These are phyloP conservation scores for Pichia norvegensis DNA, from an alignment of 1,139 yeast species.

Conservation along the genomic window DNA sequence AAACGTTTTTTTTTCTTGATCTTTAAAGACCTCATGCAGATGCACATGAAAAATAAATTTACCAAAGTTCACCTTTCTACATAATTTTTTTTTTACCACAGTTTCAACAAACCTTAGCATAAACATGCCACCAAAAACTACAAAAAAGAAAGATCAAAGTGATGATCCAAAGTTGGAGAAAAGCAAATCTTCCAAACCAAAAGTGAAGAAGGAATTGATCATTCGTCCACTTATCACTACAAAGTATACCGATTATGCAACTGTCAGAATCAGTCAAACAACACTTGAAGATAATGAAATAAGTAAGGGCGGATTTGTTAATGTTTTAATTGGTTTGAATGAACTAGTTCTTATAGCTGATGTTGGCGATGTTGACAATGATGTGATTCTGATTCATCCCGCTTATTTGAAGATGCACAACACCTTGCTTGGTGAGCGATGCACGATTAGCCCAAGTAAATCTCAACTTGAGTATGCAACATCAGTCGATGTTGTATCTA, in stretches of 20 bases:
- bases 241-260: conserved; percentile 33
- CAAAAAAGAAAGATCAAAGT: conserved; percentile 12
- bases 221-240: conserved; percentile 45
- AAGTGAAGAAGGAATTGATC: conserved; percentile 42
- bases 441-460: conserved; percentile 39
- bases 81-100: not conserved
- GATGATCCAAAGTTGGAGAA: conserved; percentile 2
- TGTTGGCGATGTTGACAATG: conserved; percentile 35
- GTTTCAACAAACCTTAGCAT: not conserved
- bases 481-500: conserved; percentile 11
- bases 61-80: too few relatives aligned
- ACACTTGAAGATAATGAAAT: conserved; percentile 48
- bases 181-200: conserved; percentile 21
- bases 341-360: conserved; percentile 42
- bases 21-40: too few relatives aligned
- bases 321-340: conserved; percentile 39
- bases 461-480: conserved; percentile 38
- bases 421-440: conserved; percentile 65
- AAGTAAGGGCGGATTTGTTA: conserved; percentile 46
- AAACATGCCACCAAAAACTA: conserved; percentile 15
- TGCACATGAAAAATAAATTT: not conserved
- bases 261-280: conserved; percentile 39
- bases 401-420: conserved; percentile 47
- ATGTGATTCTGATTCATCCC: conserved; percentile 47
- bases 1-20: too few relatives aligned